A percentile compares a stretch with the other conserved stretches of the same genome.
phyloP scores from a whole-genome alignment of 345 rosid species.

The Heritiera fomes region DNA sequence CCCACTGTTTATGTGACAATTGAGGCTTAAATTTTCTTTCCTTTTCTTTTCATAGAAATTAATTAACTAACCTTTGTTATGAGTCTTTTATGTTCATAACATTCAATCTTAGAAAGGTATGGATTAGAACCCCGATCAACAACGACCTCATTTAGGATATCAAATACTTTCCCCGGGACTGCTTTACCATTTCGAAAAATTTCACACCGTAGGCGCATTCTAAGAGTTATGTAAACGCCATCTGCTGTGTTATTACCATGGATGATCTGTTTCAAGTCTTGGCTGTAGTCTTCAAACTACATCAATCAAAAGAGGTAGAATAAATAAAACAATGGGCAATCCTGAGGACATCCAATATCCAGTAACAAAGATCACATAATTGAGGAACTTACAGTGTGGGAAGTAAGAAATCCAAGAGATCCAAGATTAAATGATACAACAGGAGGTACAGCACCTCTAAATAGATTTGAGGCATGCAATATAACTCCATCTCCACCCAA shows the following conservation, averaged over 20 bases:
- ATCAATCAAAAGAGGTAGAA: slow-evolving; percentile 14
- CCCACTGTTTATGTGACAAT: slow-evolving; percentile 16
- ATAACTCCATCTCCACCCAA: slow-evolving; percentile 99
- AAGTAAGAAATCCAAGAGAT: slow-evolving; percentile 96
- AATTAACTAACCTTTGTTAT: slow-evolving; percentile 80
- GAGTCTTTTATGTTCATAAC: slow-evolving; percentile 92
- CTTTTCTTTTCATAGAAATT: neutral
- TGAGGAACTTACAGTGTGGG: slow-evolving; percentile 67
- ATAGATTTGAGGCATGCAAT: slow-evolving; percentile 91
- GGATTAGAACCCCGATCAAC: slow-evolving; percentile 99
- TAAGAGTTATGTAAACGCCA: slow-evolving; percentile 94
- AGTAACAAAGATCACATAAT: slow-evolving; percentile 5
- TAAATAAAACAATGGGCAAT: slow-evolving; percentile 19
- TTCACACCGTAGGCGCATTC: slow-evolving; percentile 93
- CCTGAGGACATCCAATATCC: slow-evolving; percentile 16
- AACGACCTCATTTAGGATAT: slow-evolving; percentile 86
- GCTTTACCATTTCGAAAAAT: slow-evolving; percentile 87
- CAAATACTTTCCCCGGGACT: slow-evolving; percentile 92
- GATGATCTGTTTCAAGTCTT: slow-evolving; percentile 81
- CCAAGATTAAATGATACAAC: slow-evolving; percentile 97
- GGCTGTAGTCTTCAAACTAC: slow-evolving; percentile 80
- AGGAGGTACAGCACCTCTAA: slow-evolving; percentile 91
- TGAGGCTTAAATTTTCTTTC: neutral
- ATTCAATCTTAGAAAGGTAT: slow-evolving; percentile 94
- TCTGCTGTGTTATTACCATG: slow-evolving; percentile 80